Evolutionary conservation across 495 filamentous ascomycete genomes (phyloP), one percentile per base, ranked within the genome.

Genomic region (Penicillium desertorum): DNA sequence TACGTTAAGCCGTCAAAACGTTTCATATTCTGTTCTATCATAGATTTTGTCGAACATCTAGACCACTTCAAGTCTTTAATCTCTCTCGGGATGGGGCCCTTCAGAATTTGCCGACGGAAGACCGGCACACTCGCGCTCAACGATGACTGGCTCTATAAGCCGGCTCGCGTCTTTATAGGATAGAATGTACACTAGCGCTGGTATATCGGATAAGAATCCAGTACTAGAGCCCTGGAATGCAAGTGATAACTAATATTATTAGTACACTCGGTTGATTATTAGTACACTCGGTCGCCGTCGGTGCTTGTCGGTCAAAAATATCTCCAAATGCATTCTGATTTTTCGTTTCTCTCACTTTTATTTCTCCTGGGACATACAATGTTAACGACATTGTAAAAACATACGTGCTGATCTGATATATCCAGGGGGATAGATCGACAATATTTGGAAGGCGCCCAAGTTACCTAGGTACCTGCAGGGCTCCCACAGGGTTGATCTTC

Each of bases 21-120:
- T 19, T 16, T 19, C 10, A 16, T 29, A 14, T 16, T 29, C 14
- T 46, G 7, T 14, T 27, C 45, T 29, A 8, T 46, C 43, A 14
- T 11, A 12, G 10, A 6, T 37, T 37, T 5, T 37, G 7, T 14
- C 4, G 16, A n/a, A n/a, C 16, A 37, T 37, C 36, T 37, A 37
- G 36, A n/a, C 10, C 30, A 11, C 5, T 37, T n/a, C 5, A 6
- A 37, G 29, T 54, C 42, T 37, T 20, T 20, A 54, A 30, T 7
- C 14, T 17, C 45, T 56, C 50, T 53, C 51, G 51, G 62, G 52
- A 8, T 57, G 22, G 19, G 43, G 48, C 57, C 59, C 30, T 29
- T 57, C 27, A 23, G 22, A 6, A 34, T 42, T 62, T 68, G 58
- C 62, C 62, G 65, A 62, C 62, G 65, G 63, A 66, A 63, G 49